These are phyloP conservation scores for Begonia loranthoides DNA, from an alignment of 306 rosid genomes.

Conservation along the genomic window DNA sequence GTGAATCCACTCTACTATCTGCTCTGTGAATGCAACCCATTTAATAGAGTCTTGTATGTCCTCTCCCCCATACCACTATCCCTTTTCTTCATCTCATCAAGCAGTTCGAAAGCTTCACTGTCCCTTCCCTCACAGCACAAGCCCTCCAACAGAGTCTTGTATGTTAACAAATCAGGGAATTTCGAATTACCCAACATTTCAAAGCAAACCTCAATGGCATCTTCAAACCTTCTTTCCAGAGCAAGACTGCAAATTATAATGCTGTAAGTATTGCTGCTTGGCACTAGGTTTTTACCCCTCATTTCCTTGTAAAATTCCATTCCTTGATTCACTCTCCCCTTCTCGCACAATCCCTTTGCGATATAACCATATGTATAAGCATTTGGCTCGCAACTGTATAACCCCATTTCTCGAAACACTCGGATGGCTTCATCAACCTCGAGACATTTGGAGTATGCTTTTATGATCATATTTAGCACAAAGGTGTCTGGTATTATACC, in stretches of 20 bases:
- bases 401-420: conserved; percentile 70
- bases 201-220: conserved; percentile 45
- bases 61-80: conserved; percentile 37
- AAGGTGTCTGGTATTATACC: conserved; percentile 80
- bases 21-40: conserved; percentile 27
- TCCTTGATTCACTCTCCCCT: conserved; percentile 74
- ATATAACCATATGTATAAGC: conserved; percentile 61
- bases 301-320: conserved; percentile 59
- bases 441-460: conserved; percentile 65
- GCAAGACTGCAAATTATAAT: conserved; percentile 59
- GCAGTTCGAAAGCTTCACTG: conserved; percentile 45
- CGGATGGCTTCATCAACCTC: conserved; percentile 70
- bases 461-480: conserved; percentile 75
- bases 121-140: conserved; percentile 58
- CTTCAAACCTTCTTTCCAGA: conserved; percentile 48
- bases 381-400: conserved; percentile 78
- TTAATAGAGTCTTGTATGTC: conserved; percentile 42
- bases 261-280: conserved; percentile 50
- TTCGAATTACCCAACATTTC: conserved; percentile 58
- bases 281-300: conserved; percentile 44
- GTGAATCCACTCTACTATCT: too few relatives aligned
- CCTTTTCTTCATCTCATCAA: conserved; percentile 55
- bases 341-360: conserved; percentile 78
- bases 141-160: conserved; percentile 67
- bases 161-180: conserved; percentile 74